These are phyloP conservation scores for Phytophthora pinifolia DNA, from an alignment of 352 stramenopile species.

Conservation along the genomic window DNA sequence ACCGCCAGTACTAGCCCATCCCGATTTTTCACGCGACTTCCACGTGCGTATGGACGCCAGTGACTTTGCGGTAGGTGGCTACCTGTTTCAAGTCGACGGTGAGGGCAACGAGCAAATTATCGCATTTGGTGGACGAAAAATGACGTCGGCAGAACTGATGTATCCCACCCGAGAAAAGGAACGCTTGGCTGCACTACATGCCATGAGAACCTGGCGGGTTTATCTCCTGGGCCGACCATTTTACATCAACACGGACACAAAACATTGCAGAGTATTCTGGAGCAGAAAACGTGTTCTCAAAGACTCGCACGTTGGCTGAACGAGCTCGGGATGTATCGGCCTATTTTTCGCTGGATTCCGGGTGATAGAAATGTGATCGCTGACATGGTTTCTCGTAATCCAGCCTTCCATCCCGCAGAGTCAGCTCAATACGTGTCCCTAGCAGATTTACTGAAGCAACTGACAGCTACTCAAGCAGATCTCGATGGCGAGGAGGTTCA, in stretches of 20 bases:
- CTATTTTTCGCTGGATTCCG: conserved; percentile 15
- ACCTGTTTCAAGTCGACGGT: conserved; percentile 7
- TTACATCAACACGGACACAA: conserved; percentile 15
- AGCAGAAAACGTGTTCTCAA: conserved; percentile 13
- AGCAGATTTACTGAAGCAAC: too few species aligned
- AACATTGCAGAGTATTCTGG: conserved; percentile 7
- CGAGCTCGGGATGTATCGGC: conserved; percentile 19
- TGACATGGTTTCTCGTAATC: too few species aligned
- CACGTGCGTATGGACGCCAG: conserved; percentile 7
- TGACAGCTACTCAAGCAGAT: too few species aligned
- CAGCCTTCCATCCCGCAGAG: too few species aligned
- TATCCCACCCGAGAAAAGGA: conserved; percentile 16
- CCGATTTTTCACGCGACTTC: conserved; percentile 7
- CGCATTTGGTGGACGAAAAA: conserved; percentile 14
- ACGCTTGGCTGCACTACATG: conserved; percentile 10
- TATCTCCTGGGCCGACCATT: conserved; percentile 12
- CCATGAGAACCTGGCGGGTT: conserved; percentile 11
- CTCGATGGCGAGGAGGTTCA: too few species aligned
- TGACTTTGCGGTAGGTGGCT: conserved; percentile 19
- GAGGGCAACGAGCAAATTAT: neutral
- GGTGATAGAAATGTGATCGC: conserved; percentile 14
- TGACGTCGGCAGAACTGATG: conserved; percentile 8
- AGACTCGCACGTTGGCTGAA: conserved; percentile 8
- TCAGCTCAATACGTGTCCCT: too few species aligned
- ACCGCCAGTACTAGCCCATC: neutral